Evolutionary conservation across 805 yeast genomes (phyloP).

Genomic region (Sungouiozyma intestinalis): DNA sequence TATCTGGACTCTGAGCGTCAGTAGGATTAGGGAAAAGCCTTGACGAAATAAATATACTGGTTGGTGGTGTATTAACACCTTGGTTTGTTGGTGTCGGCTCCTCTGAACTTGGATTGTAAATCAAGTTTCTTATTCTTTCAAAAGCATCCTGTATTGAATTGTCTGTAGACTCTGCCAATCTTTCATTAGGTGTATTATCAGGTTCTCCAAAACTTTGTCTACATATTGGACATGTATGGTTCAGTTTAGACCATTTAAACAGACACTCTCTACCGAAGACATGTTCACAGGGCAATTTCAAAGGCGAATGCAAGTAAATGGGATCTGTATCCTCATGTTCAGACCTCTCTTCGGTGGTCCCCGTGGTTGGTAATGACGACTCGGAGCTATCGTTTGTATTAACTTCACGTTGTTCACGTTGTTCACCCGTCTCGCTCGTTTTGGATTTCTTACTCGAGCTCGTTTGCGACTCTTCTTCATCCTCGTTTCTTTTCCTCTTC

Average conservation of each 20-base stretch:
- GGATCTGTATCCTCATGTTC: constrained; percentile 11
- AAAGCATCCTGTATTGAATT: background rate
- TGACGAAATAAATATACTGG: background rate
- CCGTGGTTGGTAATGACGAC: constrained; percentile 1
- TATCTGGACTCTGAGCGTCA: background rate
- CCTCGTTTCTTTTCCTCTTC: constrained; percentile 22
- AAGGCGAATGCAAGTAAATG: constrained; percentile 47
- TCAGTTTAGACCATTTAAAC: constrained; percentile 67
- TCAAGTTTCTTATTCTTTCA: constrained; percentile 2
- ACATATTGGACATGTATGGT: constrained; percentile 80
- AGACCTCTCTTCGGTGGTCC: constrained; percentile 4
- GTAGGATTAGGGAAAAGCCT: background rate
- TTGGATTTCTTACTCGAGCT: no score
- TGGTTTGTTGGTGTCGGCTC: constrained; percentile 2
- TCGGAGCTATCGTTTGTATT: background rate
- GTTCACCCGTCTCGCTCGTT: constrained; percentile 14
- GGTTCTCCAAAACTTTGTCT: constrained; percentile 41
- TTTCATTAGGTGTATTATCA: constrained; percentile 1
- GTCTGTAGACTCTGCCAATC: constrained; percentile 3
- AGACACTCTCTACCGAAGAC: constrained; percentile 80
- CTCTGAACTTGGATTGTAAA: constrained; percentile 1
- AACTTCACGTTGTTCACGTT: background rate
- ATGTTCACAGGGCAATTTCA: constrained; percentile 77
- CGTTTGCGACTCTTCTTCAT: constrained; percentile 18
- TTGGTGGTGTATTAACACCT: constrained; percentile 2